Conservation (phyloP, 768 basidiomycete genomes). For the Candolleomyces efflorescens region DNA sequence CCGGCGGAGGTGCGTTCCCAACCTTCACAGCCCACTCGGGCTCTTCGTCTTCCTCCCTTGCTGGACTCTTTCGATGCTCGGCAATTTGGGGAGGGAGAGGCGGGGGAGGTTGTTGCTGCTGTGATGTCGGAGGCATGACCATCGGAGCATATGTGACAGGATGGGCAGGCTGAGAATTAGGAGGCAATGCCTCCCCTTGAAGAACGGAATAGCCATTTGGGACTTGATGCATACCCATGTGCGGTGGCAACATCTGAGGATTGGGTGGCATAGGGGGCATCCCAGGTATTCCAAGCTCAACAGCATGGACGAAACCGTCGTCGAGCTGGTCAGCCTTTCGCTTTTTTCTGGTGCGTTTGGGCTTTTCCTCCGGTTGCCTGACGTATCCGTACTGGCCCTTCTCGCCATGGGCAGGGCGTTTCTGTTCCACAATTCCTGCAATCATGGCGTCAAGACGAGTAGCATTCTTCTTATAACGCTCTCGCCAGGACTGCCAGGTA, state of each 20-base stretch:
- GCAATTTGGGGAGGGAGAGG: constrained; percentile 14
- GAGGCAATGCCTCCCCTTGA: background rate
- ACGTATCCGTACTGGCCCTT: constrained; percentile 84
- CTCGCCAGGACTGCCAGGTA: constrained; percentile 89
- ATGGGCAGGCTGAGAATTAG: constrained; percentile 1
- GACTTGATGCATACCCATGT: constrained; percentile 1
- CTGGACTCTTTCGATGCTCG: constrained; percentile 36
- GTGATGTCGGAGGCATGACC: constrained; percentile 8
- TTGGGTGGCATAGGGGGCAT: constrained; percentile 11
- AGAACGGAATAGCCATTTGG: background rate
- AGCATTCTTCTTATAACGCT: constrained; percentile 83
- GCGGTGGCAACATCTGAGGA: constrained; percentile 11
- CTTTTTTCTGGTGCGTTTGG: constrained; percentile 52
- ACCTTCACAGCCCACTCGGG: constrained; percentile 64
- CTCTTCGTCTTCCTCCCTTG: constrained; percentile 61
- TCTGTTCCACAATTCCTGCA: constrained; percentile 61
- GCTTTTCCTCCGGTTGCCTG: constrained; percentile 67
- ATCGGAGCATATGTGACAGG: constrained; percentile 9
- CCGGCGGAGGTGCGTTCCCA: constrained; percentile 58
- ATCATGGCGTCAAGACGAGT: constrained; percentile 63
- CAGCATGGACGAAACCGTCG: constrained; percentile 16
- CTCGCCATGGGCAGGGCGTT: constrained; percentile 63
- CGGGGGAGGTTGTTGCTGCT: constrained; percentile 14
- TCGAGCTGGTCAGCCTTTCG: constrained; percentile 23
- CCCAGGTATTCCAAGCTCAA: constrained; percentile 13